Percentiles rank a stretch among this genome's conserved stretches.
Evolutionary conservation across 83 land plant genomes (phyloP).

Genomic region (Thuja plicata): DNA sequence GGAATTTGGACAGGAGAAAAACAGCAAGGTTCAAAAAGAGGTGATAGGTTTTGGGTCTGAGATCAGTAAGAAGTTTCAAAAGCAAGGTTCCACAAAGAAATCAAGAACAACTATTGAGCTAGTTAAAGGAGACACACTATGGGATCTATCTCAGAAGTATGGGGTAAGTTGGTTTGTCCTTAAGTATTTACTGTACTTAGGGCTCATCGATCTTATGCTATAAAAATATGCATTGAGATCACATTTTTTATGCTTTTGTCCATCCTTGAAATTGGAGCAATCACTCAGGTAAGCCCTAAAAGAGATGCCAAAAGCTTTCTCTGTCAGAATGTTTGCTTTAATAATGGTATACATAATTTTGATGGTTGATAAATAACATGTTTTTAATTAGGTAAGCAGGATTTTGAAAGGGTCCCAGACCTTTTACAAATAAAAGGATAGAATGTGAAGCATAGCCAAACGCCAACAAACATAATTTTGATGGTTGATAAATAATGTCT

Average conservation of each 20-base stretch:
- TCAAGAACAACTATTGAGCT: neutral
- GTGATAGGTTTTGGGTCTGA: neutral
- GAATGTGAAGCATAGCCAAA: no score
- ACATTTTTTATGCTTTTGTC: neutral
- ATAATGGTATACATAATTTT: no score
- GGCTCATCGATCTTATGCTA: neutral
- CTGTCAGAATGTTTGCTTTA: neutral
- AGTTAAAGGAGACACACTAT: slow-evolving; percentile 7
- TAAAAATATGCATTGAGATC: neutral
- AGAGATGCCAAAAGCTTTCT: neutral
- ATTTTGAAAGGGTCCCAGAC: no score
- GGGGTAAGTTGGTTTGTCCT: slow-evolving; percentile 7
- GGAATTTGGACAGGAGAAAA: slow-evolving; percentile 7
- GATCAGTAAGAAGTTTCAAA: slow-evolving; percentile 10
- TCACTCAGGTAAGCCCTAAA: neutral
- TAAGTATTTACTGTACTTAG: neutral
- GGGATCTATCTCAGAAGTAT: slow-evolving; percentile 14
- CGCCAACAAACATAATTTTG: neutral
- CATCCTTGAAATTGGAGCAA: neutral
- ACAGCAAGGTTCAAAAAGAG: neutral
- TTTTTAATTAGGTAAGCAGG: no score
- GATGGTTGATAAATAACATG: neutral
- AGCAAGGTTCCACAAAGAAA: neutral
- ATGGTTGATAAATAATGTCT: no score
- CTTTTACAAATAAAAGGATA: no score